Percentiles rank a stretch among this genome's conserved stretches.
Conservation (phyloP, 768 basidiomycete species). For the Lactarius hengduanensis region DNA sequence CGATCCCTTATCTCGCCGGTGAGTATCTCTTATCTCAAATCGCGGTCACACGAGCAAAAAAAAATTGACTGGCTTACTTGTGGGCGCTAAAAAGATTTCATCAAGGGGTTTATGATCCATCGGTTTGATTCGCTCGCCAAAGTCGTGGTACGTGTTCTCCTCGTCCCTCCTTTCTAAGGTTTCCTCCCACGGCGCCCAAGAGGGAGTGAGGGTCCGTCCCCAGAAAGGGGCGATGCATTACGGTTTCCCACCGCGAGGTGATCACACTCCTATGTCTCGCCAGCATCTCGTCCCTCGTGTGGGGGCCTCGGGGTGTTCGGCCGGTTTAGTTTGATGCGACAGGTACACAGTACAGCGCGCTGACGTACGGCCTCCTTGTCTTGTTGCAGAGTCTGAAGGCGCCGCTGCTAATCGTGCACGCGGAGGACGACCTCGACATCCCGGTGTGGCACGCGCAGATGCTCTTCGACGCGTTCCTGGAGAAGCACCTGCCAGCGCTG, state of each 20-base stretch:
- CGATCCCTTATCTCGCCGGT: slow-evolving; percentile 63
- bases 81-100: slow-evolving; percentile 42
- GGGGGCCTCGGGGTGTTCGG: neutral
- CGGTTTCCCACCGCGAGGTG: neutral
- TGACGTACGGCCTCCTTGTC: neutral
- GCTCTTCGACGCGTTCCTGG: slow-evolving; percentile 67
- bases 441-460: slow-evolving; percentile 63
- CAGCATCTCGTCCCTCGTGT: neutral
- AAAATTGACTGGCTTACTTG: neutral
- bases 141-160: slow-evolving; percentile 48
- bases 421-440: slow-evolving; percentile 73
- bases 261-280: too few species aligned
- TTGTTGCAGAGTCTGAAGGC: slow-evolving; percentile 56
- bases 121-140: slow-evolving; percentile 63
- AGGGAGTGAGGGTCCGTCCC: neutral
- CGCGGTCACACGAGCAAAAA: slow-evolving; percentile 7
- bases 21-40: slow-evolving; percentile 35
- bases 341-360: neutral
- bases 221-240: neutral
- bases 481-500: slow-evolving; percentile 51
- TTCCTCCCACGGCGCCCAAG: neutral
- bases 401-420: slow-evolving; percentile 71
- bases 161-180: neutral
- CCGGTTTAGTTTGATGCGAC: neutral
- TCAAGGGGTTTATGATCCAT: slow-evolving; percentile 53